These are phyloP conservation scores for Luffa aegyptiaca DNA, from an alignment of 306 rosid species.

Conservation along the genomic window DNA sequence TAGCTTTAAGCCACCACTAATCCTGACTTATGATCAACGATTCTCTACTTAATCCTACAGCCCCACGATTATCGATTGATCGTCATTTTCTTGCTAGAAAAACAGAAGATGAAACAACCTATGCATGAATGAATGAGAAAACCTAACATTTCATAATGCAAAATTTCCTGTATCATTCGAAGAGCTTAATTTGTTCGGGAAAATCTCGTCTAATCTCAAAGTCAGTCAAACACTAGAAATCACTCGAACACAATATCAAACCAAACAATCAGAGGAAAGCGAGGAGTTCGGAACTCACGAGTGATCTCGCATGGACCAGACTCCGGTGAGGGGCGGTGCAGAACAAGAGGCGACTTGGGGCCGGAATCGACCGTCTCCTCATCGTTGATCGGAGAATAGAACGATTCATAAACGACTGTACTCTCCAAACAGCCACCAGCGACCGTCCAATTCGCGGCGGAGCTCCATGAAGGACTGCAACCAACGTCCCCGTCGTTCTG, in stretches of 20 bases:
- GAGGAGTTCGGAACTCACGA: constrained; percentile 23
- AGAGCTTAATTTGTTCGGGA: background rate
- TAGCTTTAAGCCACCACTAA: background rate
- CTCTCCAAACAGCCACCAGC: constrained; percentile 34
- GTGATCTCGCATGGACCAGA: constrained; percentile 76
- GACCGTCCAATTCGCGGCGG: constrained; percentile 47
- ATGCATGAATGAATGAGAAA: background rate
- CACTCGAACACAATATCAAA: background rate
- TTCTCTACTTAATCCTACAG: background rate
- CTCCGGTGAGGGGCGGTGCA: constrained; percentile 40
- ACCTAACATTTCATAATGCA: background rate
- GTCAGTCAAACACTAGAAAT: background rate
- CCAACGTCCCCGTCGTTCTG: background rate
- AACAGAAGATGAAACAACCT: background rate
- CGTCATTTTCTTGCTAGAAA: background rate
- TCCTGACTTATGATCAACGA: background rate
- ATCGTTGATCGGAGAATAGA: constrained; percentile 24
- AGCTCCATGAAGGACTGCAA: constrained; percentile 13
- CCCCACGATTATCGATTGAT: background rate
- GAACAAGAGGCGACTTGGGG: constrained; percentile 37
- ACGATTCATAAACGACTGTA: constrained; percentile 46
- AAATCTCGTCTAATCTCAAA: background rate
- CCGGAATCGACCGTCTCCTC: constrained; percentile 10
- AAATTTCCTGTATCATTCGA: background rate
- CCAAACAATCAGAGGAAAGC: background rate